Conservation (phyloP, 2,329 filamentous ascomycete genomes). For the Exserohilum rostratum region DNA sequence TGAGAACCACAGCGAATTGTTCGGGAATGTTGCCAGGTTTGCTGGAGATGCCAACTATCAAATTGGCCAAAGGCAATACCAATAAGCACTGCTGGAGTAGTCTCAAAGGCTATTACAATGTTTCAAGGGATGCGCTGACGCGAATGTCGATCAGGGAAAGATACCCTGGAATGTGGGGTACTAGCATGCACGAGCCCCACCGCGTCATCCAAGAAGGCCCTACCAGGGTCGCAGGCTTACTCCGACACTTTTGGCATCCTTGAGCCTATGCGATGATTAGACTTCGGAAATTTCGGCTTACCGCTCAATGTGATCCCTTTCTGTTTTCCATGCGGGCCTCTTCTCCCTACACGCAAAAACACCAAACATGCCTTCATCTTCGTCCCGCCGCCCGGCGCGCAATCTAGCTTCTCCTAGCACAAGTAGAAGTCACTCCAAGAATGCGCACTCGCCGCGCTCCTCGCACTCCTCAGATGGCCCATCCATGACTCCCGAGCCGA, state of each 20-base stretch:
- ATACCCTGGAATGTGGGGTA: constrained; percentile 14
- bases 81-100: background rate
- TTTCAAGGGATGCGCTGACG: background rate
- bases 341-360: background rate
- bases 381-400: constrained; percentile 20
- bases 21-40: background rate
- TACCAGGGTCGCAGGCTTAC: background rate
- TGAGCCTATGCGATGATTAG: background rate
- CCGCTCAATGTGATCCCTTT: constrained; percentile 5
- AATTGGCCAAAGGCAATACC: background rate
- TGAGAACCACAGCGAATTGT: background rate
- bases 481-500: constrained; percentile 16
- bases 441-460: constrained; percentile 33
- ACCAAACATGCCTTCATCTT: constrained; percentile 19
- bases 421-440: constrained; percentile 24
- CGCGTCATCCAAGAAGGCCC: constrained; percentile 11
- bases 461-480: constrained; percentile 19
- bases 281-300: constrained; percentile 3
- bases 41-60: background rate
- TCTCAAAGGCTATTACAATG: background rate
- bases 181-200: constrained; percentile 17
- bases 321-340: background rate
- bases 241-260: background rate
- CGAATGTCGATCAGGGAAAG: background rate
- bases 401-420: constrained; percentile 28